These are phyloP conservation scores for Malassezia sympodialis DNA, from an alignment of 1,284 basidiomycete species.

Conservation along the genomic window DNA sequence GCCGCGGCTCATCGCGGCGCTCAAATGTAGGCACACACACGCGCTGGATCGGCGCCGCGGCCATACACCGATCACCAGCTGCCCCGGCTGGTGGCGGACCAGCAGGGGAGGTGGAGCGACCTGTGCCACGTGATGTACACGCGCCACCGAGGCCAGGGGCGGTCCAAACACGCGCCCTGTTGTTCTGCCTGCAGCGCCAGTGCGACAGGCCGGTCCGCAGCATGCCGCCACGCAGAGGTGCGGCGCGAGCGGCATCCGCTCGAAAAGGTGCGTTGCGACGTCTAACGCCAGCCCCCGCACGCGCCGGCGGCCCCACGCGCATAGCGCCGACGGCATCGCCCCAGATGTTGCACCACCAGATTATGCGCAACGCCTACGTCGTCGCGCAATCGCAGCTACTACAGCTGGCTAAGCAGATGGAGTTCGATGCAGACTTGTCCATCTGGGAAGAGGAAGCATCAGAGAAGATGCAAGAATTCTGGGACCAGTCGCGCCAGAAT, in stretches of 20 bases:
- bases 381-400: constrained; percentile 18
- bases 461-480: constrained; percentile 17
- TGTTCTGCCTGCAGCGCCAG: neutral
- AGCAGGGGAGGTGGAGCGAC: neutral
- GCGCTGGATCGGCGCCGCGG: constrained; percentile 37
- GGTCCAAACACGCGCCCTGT: constrained; percentile 12
- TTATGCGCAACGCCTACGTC: constrained; percentile 16
- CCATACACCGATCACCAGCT: neutral
- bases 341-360: constrained; percentile 6
- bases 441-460: constrained; percentile 12
- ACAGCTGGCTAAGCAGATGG: constrained; percentile 19
- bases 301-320: neutral
- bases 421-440: constrained; percentile 12
- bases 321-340: neutral
- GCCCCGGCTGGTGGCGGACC: neutral
- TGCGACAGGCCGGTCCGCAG: neutral
- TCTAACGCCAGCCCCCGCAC: neutral
- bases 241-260: neutral
- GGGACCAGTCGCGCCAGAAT: constrained; percentile 12
- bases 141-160: neutral
- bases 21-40: constrained; percentile 41
- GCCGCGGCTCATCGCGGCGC: constrained; percentile 39
- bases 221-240: constrained; percentile 14
- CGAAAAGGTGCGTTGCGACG: neutral
- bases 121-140: constrained; percentile 5